These are phyloP conservation scores for Heliamphora pulchella DNA, from an alignment of 179 eudicot genomes.

Conservation along the genomic window DNA sequence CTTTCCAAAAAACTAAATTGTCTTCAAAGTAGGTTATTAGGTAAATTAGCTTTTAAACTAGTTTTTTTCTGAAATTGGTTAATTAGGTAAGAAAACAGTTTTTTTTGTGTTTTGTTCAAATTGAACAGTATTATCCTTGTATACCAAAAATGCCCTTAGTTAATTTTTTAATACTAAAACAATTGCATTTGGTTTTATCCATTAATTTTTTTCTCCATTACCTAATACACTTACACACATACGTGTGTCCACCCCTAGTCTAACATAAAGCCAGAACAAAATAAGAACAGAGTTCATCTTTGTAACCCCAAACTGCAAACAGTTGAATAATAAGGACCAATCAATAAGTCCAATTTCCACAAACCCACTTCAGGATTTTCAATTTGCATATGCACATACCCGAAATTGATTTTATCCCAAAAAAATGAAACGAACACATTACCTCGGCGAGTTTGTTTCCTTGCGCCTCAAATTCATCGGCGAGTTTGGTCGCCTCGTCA, in stretches of 20 bases:
- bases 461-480: conserved; percentile 34
- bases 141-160: too few relatives aligned
- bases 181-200: too few relatives aligned
- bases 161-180: too few relatives aligned
- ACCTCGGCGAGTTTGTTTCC: conserved; percentile 71
- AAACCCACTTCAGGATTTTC: neutral
- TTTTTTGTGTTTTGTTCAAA: too few relatives aligned
- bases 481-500: conserved; percentile 21
- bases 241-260: neutral
- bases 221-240: neutral
- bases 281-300: neutral
- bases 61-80: too few relatives aligned
- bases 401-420: neutral
- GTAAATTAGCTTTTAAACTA: too few relatives aligned
- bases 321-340: neutral
- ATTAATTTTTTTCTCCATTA: too few relatives aligned
- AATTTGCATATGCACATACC: neutral
- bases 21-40: too few relatives aligned
- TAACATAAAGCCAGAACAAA: neutral
- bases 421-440: neutral
- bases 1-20: too few relatives aligned
- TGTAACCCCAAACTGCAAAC: neutral
- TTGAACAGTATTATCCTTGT: too few relatives aligned
- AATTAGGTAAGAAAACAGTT: too few relatives aligned
- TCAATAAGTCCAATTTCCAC: neutral